Evolutionary conservation across 1,139 yeast species (phyloP).

Genomic region (Yamadazyma conglobata): DNA sequence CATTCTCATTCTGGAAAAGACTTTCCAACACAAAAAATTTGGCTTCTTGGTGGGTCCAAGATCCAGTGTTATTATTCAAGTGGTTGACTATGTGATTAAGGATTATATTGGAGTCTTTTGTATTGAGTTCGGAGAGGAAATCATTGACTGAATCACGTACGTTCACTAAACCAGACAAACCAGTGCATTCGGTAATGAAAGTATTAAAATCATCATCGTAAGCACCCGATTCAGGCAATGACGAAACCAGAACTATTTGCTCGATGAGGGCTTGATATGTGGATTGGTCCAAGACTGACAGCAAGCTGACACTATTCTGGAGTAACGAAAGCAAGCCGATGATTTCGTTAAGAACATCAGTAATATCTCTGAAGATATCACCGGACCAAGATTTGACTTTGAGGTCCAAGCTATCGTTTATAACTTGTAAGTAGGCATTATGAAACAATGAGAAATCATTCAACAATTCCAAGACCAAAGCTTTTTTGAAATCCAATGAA

Average conservation of each 20-base stretch:
- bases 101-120: constrained; percentile 28
- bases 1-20: constrained; percentile 45
- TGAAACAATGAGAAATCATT: constrained; percentile 10
- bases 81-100: constrained; percentile 20
- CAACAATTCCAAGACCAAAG: constrained; percentile 7
- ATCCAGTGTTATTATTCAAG: constrained; percentile 10
- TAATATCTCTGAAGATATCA: constrained; percentile 11
- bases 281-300: constrained; percentile 9
- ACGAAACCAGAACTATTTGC: constrained; percentile 22
- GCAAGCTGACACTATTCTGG: constrained; percentile 22
- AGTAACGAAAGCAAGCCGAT: constrained; percentile 13
- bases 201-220: constrained; percentile 56
- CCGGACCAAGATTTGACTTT: constrained; percentile 6
- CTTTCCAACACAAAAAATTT: constrained; percentile 37
- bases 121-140: constrained; percentile 43
- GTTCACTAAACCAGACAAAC: constrained; percentile 46
- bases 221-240: constrained; percentile 28
- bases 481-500: constrained; percentile 16
- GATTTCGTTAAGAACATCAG: constrained; percentile 10
- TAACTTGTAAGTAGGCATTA: constrained; percentile 9
- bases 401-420: constrained; percentile 6
- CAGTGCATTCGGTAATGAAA: constrained; percentile 72
- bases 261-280: constrained; percentile 17
- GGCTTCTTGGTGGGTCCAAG: constrained; percentile 36
- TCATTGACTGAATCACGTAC: constrained; percentile 56